Base-by-base conservation (phyloP, 2,329 filamentous ascomycete species). In the Eutypa lata region DNA sequence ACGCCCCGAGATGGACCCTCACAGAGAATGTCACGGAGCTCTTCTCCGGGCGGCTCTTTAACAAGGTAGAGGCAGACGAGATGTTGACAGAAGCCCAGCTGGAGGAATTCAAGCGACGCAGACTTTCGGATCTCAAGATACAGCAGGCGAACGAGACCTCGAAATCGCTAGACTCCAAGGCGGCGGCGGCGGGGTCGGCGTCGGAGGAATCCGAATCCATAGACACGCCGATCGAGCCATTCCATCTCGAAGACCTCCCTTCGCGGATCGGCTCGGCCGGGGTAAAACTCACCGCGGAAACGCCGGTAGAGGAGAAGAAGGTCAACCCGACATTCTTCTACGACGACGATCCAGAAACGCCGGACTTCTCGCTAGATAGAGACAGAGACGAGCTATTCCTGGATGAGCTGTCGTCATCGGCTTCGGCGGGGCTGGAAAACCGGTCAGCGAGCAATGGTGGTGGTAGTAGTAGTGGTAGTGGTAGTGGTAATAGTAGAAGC, bases 21-120 rank as follows among this genome's bases (percentile, higher is more conserved):
- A 73, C 80, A 0, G 79, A 81, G 49, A 83, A 82, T 56, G 73
- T 86, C 59, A 74, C 78, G n/a, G 81, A 82, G 28, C 70, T 83
- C 11, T 75, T 86, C 53, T 78, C 72, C 42, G 76, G 77, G 18
- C 79, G 78, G 43, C 71, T 80, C 45, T 83, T 86, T 62, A 74
- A 74, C 55, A 75, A 75, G 46, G 73, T 80, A 50, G 81, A 86
- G 55, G 81, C 76, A 0, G 79, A 84, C 49, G 82, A 86, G 67
- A 82, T 84, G 71, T 66, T 84, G 13, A 79, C 81, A 11, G 76
- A 80, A 18, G 73, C 75, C 33, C 75, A 76, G 37, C 68, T 84
- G 22, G 74, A 80, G 57, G 71, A 73, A 48, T 72, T 77, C 21
- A 75, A 71, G 47, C 69, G 66, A 61, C 73, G 69, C 50, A 68